phyloP scores from a whole-genome alignment of 495 filamentous ascomycete genomes.

The Penicillium lagena region DNA sequence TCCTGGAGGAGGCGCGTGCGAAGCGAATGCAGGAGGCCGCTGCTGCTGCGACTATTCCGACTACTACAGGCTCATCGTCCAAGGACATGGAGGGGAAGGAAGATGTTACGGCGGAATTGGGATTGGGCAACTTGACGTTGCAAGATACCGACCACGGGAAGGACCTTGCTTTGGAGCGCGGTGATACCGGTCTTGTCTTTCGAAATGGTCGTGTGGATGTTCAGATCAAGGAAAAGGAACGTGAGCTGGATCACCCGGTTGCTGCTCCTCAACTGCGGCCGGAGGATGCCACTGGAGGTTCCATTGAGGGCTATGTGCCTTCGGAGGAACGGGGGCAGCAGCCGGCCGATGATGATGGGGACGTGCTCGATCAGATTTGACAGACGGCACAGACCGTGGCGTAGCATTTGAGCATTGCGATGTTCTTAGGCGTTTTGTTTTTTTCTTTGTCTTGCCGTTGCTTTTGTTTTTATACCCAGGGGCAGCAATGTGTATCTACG shows the following conservation, averaged over 20 bases:
- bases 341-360: conserved; percentile 15
- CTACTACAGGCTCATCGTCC: neutral
- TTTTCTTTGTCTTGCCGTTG: too few relatives aligned
- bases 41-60: conserved; percentile 1
- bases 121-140: conserved; percentile 24
- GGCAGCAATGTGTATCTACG: conserved; percentile 8
- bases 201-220: conserved; percentile 30
- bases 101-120: conserved; percentile 18
- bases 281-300: conserved; percentile 31
- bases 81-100: neutral
- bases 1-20: conserved; percentile 46
- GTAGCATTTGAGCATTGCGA: conserved; percentile 4
- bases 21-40: conserved; percentile 9
- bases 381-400: conserved; percentile 2
- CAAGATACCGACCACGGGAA: conserved; percentile 18
- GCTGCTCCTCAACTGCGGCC: conserved; percentile 26
- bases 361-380: conserved; percentile 33
- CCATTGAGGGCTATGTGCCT: conserved; percentile 43
- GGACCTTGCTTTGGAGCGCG: conserved; percentile 43
- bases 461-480: conserved; percentile 12
- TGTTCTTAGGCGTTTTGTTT: conserved; percentile 2
- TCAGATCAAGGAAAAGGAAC: conserved; percentile 34
- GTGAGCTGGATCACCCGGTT: conserved; percentile 4
- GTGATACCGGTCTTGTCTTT: conserved; percentile 26
- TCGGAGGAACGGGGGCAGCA: conserved; percentile 8